These are phyloP conservation scores for Dactylellina cionopaga DNA, from an alignment of 2,329 filamentous ascomycete species.

Conservation along the genomic window DNA sequence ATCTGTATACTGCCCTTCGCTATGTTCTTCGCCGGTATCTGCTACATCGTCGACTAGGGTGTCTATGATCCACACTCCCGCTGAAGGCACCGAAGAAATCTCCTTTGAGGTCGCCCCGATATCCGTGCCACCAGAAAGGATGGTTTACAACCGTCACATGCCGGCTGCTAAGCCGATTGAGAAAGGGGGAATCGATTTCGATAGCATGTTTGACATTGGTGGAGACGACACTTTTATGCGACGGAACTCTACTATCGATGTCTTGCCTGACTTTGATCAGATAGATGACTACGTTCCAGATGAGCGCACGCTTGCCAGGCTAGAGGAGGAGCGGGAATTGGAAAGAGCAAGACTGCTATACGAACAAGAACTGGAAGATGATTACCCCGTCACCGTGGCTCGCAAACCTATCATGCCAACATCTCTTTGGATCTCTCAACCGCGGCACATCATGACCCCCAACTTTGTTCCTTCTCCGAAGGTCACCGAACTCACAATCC, in stretches of 20 bases:
- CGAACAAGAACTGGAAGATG: constrained; percentile 45
- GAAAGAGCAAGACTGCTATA: constrained; percentile 41
- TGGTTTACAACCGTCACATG: constrained; percentile 20
- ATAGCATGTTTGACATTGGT: constrained; percentile 49
- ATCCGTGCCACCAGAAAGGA: constrained; percentile 42
- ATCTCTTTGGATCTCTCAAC: constrained; percentile 44
- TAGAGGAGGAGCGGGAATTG: constrained; percentile 49
- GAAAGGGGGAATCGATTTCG: constrained; percentile 42
- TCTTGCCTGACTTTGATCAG: constrained; percentile 47
- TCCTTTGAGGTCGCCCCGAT: constrained; percentile 42
- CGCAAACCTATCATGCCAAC: constrained; percentile 40
- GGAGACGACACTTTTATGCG: constrained; percentile 26
- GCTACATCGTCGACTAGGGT: constrained; percentile 48
- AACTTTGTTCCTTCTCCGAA: constrained; percentile 42
- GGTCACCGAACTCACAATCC: constrained; percentile 26
- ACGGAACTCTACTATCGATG: constrained; percentile 41
- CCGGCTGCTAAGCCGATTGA: constrained; percentile 40
- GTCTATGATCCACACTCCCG: constrained; percentile 49
- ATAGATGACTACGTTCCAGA: constrained; percentile 51
- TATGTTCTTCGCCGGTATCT: constrained; percentile 47
- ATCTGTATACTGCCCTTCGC: constrained; percentile 48
- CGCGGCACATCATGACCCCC: constrained; percentile 43
- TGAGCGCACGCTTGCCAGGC: constrained; percentile 34
- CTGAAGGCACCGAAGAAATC: constrained; percentile 49
- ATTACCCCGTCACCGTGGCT: constrained; percentile 38